These are phyloP conservation scores for Solanum gandarillasii DNA, from an alignment of 257 asterid species.

Conservation along the genomic window DNA sequence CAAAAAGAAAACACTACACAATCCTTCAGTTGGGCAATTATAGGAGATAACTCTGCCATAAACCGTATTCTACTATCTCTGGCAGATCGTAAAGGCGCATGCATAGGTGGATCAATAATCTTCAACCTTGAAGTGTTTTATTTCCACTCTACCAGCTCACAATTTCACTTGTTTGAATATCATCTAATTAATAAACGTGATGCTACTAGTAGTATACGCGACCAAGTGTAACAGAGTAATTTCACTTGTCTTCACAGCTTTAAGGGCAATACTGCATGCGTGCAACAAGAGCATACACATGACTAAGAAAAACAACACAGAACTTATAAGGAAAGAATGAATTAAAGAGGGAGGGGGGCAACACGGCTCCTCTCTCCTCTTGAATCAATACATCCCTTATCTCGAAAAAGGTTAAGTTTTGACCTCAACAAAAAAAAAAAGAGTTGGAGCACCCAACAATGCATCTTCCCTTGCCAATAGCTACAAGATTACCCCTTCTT, in stretches of 20 bases:
- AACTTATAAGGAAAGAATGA: background rate
- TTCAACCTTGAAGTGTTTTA: background rate
- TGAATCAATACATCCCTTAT: background rate
- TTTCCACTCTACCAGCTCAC: background rate
- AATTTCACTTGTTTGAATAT: background rate
- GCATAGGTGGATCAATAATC: background rate
- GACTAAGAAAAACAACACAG: background rate
- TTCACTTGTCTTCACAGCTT: background rate
- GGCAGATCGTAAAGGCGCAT: background rate
- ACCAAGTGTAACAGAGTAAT: background rate
- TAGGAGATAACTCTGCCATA: background rate
- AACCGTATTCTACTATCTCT: background rate
- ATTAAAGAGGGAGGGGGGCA: background rate
- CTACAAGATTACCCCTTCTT: background rate
- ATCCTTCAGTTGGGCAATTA: background rate
- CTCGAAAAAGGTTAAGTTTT: background rate
- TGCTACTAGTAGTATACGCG: too few relatives aligned
- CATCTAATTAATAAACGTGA: background rate
- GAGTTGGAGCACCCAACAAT: background rate
- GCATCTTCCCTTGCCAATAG: background rate
- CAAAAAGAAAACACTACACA: background rate
- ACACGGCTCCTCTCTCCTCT: background rate
- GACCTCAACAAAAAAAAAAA: background rate
- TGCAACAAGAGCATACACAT: background rate
- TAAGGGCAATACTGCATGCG: background rate